Base-by-base conservation (phyloP, 192 early-diverging fungal genomes). In the Coemansia furcata region DNA sequence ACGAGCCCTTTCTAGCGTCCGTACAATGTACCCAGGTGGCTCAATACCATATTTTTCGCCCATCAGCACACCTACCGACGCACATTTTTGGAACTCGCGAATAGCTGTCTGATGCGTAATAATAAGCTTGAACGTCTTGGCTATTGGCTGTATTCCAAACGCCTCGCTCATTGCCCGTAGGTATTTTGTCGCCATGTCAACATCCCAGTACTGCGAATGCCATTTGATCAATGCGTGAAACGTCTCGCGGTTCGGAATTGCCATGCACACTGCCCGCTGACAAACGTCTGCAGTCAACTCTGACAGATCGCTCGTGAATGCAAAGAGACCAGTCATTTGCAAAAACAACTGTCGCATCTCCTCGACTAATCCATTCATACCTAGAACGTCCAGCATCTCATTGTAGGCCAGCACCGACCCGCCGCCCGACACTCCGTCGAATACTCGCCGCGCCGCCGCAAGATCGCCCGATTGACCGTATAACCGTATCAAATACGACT, bases 181-280 rank as follows among this genome's bases (percentile, higher is more conserved):
- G 44, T 63, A 69, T 26, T 50, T 12, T 14, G 58, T 42, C 10
- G 69, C 72, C 0, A 35, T 29, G 1, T 65, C 67, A 8, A 82
- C 40, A 38, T 82, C 79, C 79, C 79, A 82, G 68, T 82, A 82
- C 66, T 33, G 19, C 4, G 79, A 71, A n/a, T 69, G 74, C 79
- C 79, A 82, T 6, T 63, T 61, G 3, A 76, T 67, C 60, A 82
- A 12, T 17, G 17, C n/a, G 37, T 76, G 70, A 68, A 82, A 82
- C 14, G 74, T 73, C 38, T 60, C 3, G 3, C 43, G 47, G 50
- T 52, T 57, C 19, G 70, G 70, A 12, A 40, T 55, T 6, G 59
- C 19, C 32, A 35, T 33, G 14, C 59, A 9, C 21, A 62, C 17
- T 59, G 23, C 59, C 14, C 38, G 29, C 23, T 12, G 23, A 50